Evolutionary conservation across 495 filamentous ascomycete species (phyloP).

Genomic region (Aspergillus incahuasiensis): DNA sequence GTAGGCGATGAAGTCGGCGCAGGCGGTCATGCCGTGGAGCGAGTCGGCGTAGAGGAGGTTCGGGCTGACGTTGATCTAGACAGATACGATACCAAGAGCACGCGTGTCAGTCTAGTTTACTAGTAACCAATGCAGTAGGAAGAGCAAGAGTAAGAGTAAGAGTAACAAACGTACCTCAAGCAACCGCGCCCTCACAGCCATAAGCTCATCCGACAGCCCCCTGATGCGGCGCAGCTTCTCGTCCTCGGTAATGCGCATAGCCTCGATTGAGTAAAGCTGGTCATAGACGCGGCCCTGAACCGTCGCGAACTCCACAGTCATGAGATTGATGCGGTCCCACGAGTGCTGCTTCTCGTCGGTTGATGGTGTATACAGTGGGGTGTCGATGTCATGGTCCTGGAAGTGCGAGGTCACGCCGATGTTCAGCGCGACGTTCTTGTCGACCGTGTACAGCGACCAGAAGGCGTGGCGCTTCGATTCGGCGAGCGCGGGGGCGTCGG

Average conservation of each 20-base stretch:
- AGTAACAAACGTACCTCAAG: conserved; percentile 20
- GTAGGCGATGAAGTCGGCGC: conserved; percentile 28
- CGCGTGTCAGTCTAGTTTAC: too few species aligned
- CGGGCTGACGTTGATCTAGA: conserved; percentile 24
- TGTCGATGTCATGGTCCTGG: conserved; percentile 27
- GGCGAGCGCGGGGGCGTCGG: conserved; percentile 10
- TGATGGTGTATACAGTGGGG: conserved; percentile 18
- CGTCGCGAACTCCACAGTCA: conserved; percentile 20
- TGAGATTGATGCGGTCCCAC: conserved; percentile 24
- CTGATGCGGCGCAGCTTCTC: conserved; percentile 12
- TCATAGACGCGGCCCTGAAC: conserved; percentile 26
- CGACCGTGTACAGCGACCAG: conserved; percentile 25
- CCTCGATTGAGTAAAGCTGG: conserved; percentile 19
- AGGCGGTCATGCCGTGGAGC: conserved; percentile 25
- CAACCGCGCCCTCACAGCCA: conserved; percentile 19
- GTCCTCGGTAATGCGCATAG: conserved; percentile 8
- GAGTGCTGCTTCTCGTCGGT: conserved; percentile 12
- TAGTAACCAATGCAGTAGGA: too few species aligned
- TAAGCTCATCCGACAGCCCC: conserved; percentile 17
- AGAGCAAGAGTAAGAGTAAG: too few species aligned
- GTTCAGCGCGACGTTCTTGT: conserved; percentile 26
- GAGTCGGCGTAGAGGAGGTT: conserved; percentile 27
- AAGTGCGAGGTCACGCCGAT: conserved; percentile 26
- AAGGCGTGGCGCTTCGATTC: conserved; percentile 24
- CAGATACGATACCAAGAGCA: too few species aligned